Percentiles rank a stretch among this genome's conserved stretches.
phyloP scores from a whole-genome alignment of 2,329 filamentous ascomycete species.

The Torrubiella hemipterigena region DNA sequence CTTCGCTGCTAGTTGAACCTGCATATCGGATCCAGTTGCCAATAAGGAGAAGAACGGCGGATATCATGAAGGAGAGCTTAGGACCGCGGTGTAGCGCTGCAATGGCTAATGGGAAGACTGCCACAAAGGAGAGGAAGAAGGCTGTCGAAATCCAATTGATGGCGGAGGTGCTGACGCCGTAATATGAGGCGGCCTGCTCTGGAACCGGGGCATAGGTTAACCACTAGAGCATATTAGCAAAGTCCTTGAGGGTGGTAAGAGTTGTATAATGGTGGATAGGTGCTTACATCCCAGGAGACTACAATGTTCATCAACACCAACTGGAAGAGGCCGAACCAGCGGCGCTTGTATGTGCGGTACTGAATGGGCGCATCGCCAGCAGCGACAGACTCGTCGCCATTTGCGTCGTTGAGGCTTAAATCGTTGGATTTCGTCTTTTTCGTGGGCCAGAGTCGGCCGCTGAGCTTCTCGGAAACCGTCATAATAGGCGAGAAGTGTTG shows the following conservation, averaged over 20 bases:
- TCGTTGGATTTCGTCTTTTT: constrained; percentile 18
- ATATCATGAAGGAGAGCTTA: constrained; percentile 61
- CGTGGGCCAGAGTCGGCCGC: constrained; percentile 16
- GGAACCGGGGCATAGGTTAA: constrained; percentile 83
- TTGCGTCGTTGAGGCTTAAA: constrained; percentile 12
- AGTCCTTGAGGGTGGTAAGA: background rate
- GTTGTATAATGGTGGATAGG: constrained; percentile 1
- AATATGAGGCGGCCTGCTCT: constrained; percentile 61
- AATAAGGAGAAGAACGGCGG: constrained; percentile 60
- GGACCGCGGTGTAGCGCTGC: constrained; percentile 71
- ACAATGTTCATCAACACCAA: constrained; percentile 83
- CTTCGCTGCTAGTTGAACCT: constrained; percentile 40
- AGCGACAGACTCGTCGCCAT: constrained; percentile 11
- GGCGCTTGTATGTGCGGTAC: constrained; percentile 57
- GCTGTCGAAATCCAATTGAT: constrained; percentile 91
- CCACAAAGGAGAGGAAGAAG: constrained; percentile 76
- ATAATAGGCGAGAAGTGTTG: too few species aligned
- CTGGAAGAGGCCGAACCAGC: constrained; percentile 80
- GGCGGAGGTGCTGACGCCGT: constrained; percentile 56
- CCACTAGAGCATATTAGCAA: constrained; percentile 46
- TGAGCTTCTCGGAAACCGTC: constrained; percentile 1
- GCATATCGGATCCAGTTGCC: constrained; percentile 91
- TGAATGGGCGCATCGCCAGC: constrained; percentile 16
- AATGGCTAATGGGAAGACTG: constrained; percentile 60
- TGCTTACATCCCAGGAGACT: constrained; percentile 86